A percentile compares a stretch with the other conserved stretches of the same genome.
Evolutionary conservation across 208 protist genomes (phyloP).

Genomic region (Lotmaria passim): DNA sequence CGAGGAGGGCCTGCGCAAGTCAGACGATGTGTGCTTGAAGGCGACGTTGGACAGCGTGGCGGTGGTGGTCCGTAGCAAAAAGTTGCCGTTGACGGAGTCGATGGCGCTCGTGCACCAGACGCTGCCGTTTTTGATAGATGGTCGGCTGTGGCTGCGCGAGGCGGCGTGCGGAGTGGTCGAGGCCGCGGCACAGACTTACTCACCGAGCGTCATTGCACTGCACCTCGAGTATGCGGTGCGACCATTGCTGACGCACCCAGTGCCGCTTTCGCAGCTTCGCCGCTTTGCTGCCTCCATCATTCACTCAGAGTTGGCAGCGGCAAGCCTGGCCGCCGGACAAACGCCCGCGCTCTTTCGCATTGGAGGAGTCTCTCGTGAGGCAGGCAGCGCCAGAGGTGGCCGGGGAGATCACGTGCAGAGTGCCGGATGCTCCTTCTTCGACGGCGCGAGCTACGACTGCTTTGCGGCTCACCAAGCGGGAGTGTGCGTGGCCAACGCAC

Average conservation of each 20-base stretch:
- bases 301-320: constrained; percentile 19
- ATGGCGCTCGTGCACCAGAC: constrained; percentile 70
- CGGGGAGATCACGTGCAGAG: not conserved
- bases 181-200: constrained; percentile 50
- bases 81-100: constrained; percentile 33
- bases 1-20: constrained; percentile 67
- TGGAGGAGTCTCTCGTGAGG: not conserved
- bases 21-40: constrained; percentile 37
- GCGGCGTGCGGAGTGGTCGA: constrained; percentile 61
- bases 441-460: no score
- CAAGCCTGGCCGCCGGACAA: not conserved
- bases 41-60: constrained; percentile 55
- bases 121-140: constrained; percentile 52
- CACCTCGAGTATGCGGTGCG: constrained; percentile 57
- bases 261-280: constrained; percentile 39
- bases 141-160: constrained; percentile 46
- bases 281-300: constrained; percentile 33
- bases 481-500: not conserved
- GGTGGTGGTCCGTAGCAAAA: constrained; percentile 36
- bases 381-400: not conserved
- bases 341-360: not conserved
- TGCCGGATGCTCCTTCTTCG: not conserved
- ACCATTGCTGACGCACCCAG: constrained; percentile 36
- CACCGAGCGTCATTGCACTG: constrained; percentile 46
- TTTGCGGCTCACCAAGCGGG: not conserved